A percentile compares a stretch with the other conserved stretches of the same genome.
Evolutionary conservation across 495 filamentous ascomycete species (phyloP).

Genomic region (Penicillium arizonense): DNA sequence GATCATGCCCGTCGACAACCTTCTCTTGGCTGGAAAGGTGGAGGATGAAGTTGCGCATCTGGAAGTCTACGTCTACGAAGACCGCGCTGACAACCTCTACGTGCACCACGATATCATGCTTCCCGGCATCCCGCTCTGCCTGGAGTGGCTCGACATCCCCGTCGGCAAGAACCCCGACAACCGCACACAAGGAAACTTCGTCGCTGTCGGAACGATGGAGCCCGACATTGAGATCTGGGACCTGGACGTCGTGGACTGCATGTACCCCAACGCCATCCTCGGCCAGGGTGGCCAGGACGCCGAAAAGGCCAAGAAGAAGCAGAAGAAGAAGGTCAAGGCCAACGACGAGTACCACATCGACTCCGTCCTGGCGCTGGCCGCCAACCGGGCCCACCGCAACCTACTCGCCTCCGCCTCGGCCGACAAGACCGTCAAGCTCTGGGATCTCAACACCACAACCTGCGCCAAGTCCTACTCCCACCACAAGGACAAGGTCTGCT

Average conservation of each 20-base stretch:
- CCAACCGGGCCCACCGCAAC: slow-evolving; percentile 89
- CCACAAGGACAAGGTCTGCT: slow-evolving; percentile 96
- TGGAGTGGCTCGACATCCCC: slow-evolving; percentile 92
- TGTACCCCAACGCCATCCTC: slow-evolving; percentile 96
- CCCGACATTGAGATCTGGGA: slow-evolving; percentile 99
- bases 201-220: slow-evolving; percentile 94
- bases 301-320: slow-evolving; percentile 54
- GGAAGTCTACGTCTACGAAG: slow-evolving; percentile 97
- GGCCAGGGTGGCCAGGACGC: slow-evolving; percentile 70
- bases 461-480: slow-evolving; percentile 90
- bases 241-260: slow-evolving; percentile 89
- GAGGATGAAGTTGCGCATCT: slow-evolving; percentile 97
- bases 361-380: slow-evolving; percentile 83
- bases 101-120: slow-evolving; percentile 99
- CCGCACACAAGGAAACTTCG: slow-evolving; percentile 72
- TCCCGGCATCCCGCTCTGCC: slow-evolving; percentile 88
- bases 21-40: slow-evolving; percentile 86
- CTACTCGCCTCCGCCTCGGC: slow-evolving; percentile 95
- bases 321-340: slow-evolving; percentile 79
- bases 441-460: slow-evolving; percentile 88
- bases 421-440: slow-evolving; percentile 95
- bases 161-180: slow-evolving; percentile 65
- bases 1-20: slow-evolving; percentile 86
- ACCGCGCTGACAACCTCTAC: slow-evolving; percentile 89
- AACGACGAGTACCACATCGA: slow-evolving; percentile 95